A percentile compares a stretch with the other conserved stretches of the same genome.
Evolutionary conservation across 169 alveolate genomes (phyloP).

Genomic region (Theileria orientalis): DNA sequence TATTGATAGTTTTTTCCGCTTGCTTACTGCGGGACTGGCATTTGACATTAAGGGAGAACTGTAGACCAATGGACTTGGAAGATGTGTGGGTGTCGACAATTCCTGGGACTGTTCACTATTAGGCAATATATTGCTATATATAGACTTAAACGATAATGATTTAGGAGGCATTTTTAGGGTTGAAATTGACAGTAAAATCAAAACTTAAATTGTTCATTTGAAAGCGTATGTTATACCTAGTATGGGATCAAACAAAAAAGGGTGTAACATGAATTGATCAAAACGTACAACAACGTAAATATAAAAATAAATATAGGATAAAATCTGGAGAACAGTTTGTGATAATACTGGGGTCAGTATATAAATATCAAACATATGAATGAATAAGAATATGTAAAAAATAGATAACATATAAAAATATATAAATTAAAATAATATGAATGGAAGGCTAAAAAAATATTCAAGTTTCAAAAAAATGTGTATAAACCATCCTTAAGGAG

Average conservation of each 20-base stretch:
- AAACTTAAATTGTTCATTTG: not conserved
- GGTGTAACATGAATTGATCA: no score
- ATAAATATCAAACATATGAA: not conserved
- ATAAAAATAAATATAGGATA: not conserved
- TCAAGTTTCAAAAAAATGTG: not conserved
- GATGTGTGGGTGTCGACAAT: constrained; percentile 16
- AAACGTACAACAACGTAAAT: not conserved
- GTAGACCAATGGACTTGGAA: constrained; percentile 28
- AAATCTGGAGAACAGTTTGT: no score
- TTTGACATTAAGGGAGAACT: not conserved
- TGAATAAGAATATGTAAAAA: not conserved
- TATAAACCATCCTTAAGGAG: not conserved
- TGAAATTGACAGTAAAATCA: not conserved
- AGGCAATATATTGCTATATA: constrained; percentile 39
- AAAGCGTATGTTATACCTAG: not conserved
- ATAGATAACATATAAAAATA: not conserved
- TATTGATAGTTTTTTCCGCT: not conserved
- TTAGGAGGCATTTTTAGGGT: constrained; percentile 39
- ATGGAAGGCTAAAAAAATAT: not conserved
- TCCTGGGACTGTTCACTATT: constrained; percentile 19
- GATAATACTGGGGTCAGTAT: constrained; percentile 1
- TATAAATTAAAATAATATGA: not conserved
- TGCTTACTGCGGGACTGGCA: not conserved
- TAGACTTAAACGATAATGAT: constrained; percentile 47
- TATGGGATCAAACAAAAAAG: no score